Conservation (phyloP, 75 land plant species). For the Cupressus sempervirens region DNA sequence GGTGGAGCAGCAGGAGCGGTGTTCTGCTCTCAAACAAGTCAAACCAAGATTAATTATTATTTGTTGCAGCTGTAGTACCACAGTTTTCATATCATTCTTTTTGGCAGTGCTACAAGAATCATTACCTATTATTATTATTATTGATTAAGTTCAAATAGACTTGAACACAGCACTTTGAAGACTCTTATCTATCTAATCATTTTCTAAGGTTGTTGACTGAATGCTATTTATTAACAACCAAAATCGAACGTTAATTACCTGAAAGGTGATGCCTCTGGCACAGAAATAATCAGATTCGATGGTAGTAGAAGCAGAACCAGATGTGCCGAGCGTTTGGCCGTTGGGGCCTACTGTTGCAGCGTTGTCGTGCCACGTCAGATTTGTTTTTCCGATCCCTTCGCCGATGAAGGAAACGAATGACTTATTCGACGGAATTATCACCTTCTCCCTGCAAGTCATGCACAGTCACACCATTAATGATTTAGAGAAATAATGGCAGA, state of each 20-base stretch:
- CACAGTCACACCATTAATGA: slow-evolving; percentile 8
- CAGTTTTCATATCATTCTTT: no score
- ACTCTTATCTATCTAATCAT: no score
- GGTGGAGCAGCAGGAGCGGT: slow-evolving; percentile 46
- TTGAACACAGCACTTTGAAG: no score
- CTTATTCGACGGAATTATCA: slow-evolving; percentile 48
- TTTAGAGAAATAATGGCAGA: background rate
- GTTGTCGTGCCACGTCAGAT: slow-evolving; percentile 61
- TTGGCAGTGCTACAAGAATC: no score
- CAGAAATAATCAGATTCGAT: slow-evolving; percentile 75
- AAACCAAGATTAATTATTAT: no score
- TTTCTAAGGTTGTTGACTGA: no score
- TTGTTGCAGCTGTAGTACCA: no score
- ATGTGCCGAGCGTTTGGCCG: slow-evolving; percentile 51
- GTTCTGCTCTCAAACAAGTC: slow-evolving; percentile 39
- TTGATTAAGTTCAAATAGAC: no score
- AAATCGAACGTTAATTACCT: slow-evolving; percentile 24
- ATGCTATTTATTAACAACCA: no score
- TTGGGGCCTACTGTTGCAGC: slow-evolving; percentile 45
- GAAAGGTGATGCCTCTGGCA: slow-evolving; percentile 66
- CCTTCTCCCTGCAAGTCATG: slow-evolving; percentile 87
- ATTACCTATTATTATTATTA: no score
- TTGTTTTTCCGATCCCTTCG: slow-evolving; percentile 32
- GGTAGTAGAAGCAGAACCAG: slow-evolving; percentile 56
- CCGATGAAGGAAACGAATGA: slow-evolving; percentile 74